These are phyloP conservation scores for Pythium rishiriense DNA, from an alignment of 352 stramenopile species.

Conservation along the genomic window DNA sequence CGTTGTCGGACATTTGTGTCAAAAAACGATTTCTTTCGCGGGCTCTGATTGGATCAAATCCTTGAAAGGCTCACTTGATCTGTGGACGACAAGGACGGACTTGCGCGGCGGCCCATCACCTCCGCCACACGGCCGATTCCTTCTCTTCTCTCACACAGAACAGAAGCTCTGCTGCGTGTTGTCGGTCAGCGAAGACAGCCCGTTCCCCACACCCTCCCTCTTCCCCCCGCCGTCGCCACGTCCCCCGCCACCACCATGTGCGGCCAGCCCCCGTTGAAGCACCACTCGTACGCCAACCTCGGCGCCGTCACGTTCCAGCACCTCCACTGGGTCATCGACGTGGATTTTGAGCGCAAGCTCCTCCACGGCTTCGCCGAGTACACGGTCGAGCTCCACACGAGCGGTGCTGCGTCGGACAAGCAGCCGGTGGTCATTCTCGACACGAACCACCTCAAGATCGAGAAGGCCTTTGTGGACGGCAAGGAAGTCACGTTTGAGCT, in stretches of 20 bases:
- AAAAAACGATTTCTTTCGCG: neutral
- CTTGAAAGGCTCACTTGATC: conserved; percentile 20
- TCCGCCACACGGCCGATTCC: neutral
- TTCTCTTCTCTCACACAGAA: neutral
- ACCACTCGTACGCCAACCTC: conserved; percentile 89
- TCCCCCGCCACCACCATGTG: too few relatives aligned
- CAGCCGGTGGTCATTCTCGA: conserved; percentile 71
- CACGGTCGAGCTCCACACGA: conserved; percentile 52
- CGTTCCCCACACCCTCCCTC: too few relatives aligned
- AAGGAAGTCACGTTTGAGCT: conserved; percentile 34
- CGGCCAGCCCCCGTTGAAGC: conserved; percentile 18
- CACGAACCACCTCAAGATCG: conserved; percentile 81
- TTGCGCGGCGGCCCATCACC: neutral
- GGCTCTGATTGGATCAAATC: conserved; percentile 19
- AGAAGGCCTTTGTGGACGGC: conserved; percentile 53
- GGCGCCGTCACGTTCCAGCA: conserved; percentile 79
- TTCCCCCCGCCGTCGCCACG: too few relatives aligned
- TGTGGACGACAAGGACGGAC: conserved; percentile 22
- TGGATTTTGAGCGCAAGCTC: conserved; percentile 83
- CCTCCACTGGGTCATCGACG: conserved; percentile 79
- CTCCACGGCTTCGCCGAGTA: conserved; percentile 87
- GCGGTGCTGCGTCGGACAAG: conserved; percentile 39
- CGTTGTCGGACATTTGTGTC: neutral
- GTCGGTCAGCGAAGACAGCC: conserved; percentile 11
- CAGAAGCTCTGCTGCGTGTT: conserved; percentile 14